phyloP scores from a whole-genome alignment of 805 yeast genomes.

The Kregervanrija delftensis region DNA sequence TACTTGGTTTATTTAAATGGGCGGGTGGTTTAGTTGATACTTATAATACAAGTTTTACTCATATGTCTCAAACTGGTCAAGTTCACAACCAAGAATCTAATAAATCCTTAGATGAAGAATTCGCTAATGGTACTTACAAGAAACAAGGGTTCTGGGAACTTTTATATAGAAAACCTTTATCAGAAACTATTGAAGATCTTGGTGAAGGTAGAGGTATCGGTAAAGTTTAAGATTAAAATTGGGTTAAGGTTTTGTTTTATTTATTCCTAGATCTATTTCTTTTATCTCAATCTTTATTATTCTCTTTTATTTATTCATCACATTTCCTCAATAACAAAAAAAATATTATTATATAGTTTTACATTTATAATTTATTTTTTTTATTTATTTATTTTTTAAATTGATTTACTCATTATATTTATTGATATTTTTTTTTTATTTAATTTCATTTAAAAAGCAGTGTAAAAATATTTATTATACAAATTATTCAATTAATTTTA shows the following conservation, averaged over 20 bases:
- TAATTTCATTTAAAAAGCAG: constrained; percentile 1
- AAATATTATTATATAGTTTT: not conserved
- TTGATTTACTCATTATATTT: constrained; percentile 4
- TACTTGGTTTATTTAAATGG: constrained; percentile 46
- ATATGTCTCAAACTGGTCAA: constrained; percentile 32
- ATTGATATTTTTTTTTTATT: constrained; percentile 4
- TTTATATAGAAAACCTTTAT: constrained; percentile 71
- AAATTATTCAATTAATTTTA: not conserved
- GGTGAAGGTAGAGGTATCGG: constrained; percentile 63
- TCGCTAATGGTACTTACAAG: constrained; percentile 25
- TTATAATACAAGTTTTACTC: constrained; percentile 37
- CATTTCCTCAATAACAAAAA: not conserved
- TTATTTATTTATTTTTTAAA: not conserved
- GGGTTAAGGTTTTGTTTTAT: not conserved
- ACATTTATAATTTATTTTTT: not conserved
- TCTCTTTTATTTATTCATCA: not conserved
- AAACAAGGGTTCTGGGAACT: constrained; percentile 73
- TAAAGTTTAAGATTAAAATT: constrained; percentile 15
- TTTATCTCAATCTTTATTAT: not conserved
- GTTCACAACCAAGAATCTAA: constrained; percentile 33
- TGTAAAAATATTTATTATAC: not conserved
- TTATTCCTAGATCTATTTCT: not conserved
- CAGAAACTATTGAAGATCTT: constrained; percentile 69
- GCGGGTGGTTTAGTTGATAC: constrained; percentile 44
- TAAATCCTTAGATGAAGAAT: constrained; percentile 29